These are phyloP conservation scores for Suillus hirtellus DNA, from an alignment of 768 basidiomycete genomes.

Conservation along the genomic window DNA sequence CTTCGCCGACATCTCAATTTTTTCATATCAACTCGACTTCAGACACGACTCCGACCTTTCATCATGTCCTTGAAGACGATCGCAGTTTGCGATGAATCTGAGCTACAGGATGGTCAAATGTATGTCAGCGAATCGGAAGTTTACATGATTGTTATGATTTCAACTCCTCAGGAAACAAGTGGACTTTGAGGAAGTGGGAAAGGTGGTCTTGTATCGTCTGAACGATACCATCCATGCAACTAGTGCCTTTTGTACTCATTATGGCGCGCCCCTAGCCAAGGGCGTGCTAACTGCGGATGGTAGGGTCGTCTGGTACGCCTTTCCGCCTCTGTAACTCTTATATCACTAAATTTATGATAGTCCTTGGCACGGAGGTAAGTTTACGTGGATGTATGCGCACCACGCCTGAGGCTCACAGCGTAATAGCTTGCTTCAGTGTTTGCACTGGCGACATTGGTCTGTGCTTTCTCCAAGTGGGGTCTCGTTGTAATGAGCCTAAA, in stretches of 20 bases:
- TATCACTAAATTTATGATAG: slow-evolving; percentile 34
- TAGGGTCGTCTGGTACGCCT: slow-evolving; percentile 69
- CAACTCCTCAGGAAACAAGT: slow-evolving; percentile 72
- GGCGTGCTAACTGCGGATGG: slow-evolving; percentile 80
- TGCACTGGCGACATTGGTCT: slow-evolving; percentile 80
- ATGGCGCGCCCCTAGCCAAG: slow-evolving; percentile 84
- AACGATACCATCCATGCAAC: slow-evolving; percentile 78
- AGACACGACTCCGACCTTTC: background rate
- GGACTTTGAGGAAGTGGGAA: slow-evolving; percentile 68
- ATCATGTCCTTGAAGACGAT: slow-evolving; percentile 42
- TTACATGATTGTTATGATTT: background rate
- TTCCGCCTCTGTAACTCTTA: background rate
- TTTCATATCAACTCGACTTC: slow-evolving; percentile 2
- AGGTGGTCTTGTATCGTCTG: slow-evolving; percentile 75
- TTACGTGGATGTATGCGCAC: background rate
- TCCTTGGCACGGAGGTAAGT: slow-evolving; percentile 84
- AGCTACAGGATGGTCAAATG: slow-evolving; percentile 59
- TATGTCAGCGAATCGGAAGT: slow-evolving; percentile 24
- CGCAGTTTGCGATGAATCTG: slow-evolving; percentile 47
- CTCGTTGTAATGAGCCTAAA: slow-evolving; percentile 10
- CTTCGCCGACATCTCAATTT: background rate
- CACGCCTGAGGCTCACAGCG: slow-evolving; percentile 3
- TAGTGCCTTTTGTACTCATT: slow-evolving; percentile 87
- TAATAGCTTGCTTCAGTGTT: slow-evolving; percentile 81
- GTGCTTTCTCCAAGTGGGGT: slow-evolving; percentile 15